Conservation (phyloP, 2,329 filamentous ascomycete genomes). For the Didymellaceae sp. region DNA sequence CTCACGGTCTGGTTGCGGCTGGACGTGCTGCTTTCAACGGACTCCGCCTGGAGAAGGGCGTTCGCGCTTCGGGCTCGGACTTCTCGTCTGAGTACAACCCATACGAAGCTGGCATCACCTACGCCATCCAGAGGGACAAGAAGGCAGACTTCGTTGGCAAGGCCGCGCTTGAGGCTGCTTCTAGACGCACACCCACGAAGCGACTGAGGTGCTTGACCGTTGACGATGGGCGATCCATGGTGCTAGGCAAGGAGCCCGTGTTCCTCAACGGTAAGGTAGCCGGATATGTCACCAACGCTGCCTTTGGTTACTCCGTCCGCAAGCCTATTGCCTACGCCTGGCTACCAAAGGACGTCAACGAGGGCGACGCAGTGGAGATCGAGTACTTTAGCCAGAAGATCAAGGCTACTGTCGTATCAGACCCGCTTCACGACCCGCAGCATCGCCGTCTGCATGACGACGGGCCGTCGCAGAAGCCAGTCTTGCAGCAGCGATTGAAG, state of each 20-base stretch:
- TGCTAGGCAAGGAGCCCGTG: constrained; percentile 69
- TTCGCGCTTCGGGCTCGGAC: constrained; percentile 63
- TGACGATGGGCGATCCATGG: constrained; percentile 63
- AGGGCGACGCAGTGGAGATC: constrained; percentile 62
- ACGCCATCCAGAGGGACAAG: constrained; percentile 58
- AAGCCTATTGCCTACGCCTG: constrained; percentile 67
- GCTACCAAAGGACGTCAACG: constrained; percentile 56
- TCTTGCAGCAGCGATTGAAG: constrained; percentile 31
- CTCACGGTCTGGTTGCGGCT: constrained; percentile 63
- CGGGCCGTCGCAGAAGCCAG: constrained; percentile 23
- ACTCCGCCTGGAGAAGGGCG: constrained; percentile 66
- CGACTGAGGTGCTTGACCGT: constrained; percentile 60
- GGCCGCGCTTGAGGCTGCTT: constrained; percentile 54
- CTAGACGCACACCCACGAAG: constrained; percentile 45
- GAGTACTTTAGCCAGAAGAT: constrained; percentile 67
- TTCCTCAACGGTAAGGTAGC: constrained; percentile 55
- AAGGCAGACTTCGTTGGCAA: constrained; percentile 59
- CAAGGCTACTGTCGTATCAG: constrained; percentile 59
- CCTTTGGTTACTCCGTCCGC: constrained; percentile 65
- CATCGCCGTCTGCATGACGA: constrained; percentile 46
- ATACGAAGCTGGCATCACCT: constrained; percentile 63
- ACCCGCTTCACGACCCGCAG: constrained; percentile 58
- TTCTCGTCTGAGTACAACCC: constrained; percentile 68
- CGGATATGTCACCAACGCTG: constrained; percentile 67
- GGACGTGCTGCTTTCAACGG: constrained; percentile 65